These are phyloP conservation scores for Lachnellula occidentalis DNA, from an alignment of 2,329 filamentous ascomycete species.

Conservation along the genomic window DNA sequence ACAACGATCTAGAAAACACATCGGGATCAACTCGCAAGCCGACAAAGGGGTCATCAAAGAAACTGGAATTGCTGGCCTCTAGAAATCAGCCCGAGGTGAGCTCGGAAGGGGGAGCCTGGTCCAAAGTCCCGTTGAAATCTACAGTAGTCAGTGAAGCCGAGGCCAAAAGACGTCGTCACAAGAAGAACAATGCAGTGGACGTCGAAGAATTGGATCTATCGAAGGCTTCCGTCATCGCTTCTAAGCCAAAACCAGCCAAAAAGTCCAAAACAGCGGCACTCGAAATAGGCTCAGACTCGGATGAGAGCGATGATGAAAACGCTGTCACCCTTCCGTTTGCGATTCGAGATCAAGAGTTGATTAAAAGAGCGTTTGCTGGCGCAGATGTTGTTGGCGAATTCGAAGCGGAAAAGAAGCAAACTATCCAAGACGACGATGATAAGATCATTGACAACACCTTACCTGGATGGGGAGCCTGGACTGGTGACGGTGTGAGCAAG, in stretches of 20 bases:
- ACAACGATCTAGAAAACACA: slow-evolving; percentile 7
- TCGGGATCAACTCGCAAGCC: slow-evolving; percentile 7
- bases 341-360: slow-evolving; percentile 59
- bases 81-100: slow-evolving; percentile 9
- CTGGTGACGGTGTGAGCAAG: slow-evolving; percentile 74
- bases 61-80: not conserved
- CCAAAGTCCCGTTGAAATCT: slow-evolving; percentile 23
- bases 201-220: slow-evolving; percentile 30
- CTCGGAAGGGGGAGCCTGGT: slow-evolving; percentile 31
- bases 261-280: slow-evolving; percentile 17
- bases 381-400: slow-evolving; percentile 81
- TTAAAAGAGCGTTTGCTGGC: slow-evolving; percentile 81
- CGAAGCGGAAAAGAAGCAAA: slow-evolving; percentile 68
- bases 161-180: slow-evolving; percentile 27
- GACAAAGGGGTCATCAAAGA: slow-evolving; percentile 7
- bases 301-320: slow-evolving; percentile 40
- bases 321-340: slow-evolving; percentile 50
- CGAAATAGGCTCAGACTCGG: slow-evolving; percentile 25
- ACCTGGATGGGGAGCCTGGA: slow-evolving; percentile 91
- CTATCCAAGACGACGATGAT: slow-evolving; percentile 72
- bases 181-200: slow-evolving; percentile 28
- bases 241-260: slow-evolving; percentile 24
- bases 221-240: slow-evolving; percentile 28
- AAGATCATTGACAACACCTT: slow-evolving; percentile 79
- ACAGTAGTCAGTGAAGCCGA: slow-evolving; percentile 23